Base-by-base conservation (phyloP, 495 filamentous ascomycete species). In the Extremus antarcticus region DNA sequence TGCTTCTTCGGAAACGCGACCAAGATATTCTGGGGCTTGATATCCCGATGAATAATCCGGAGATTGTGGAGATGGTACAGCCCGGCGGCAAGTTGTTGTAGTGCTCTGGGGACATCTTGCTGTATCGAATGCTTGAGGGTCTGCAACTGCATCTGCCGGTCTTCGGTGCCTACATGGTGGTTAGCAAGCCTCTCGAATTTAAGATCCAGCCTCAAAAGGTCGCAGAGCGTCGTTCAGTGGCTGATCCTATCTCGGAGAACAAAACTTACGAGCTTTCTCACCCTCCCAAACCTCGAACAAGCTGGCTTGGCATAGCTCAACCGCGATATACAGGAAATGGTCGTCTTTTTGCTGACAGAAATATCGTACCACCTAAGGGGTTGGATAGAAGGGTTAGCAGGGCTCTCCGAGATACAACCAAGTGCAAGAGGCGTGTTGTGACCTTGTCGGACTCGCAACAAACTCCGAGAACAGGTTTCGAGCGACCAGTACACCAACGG, bases 11-110 rank as follows among this genome's bases (percentile, higher is more conserved):
- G 76, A 51, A 70, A 70, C 17, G 75, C 76, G 48, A 95, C 88
- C 0, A 98, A 76, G 45, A 97, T 95, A 61, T 98, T 98, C 63
- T 97, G 92, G 0, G 92, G 92, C 66, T 98, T 98, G 60, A 98
- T 76, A 68, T 98, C 92, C 47, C 92, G 86, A 67, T 98, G 92
- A 13, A 98, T 94, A 61, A 98, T 95, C 50, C 94, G 85, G 43
- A 97, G 76, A 15, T 82, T 84, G 68, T 98, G 92, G 19, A 98
- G 74, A 70, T 97, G 89, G 52, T 84, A 80, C 15, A 98, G 74
- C 17, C 92, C 92, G 38, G 82, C 81, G 9, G 87, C 85, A 57
- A 97, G 87, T 66, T 98, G 92, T 40, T 85, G 81, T 25, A 97
- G 71, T 17, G 92, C 80, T 51, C 78, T 75, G 0, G 78, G 79